Base-by-base conservation (phyloP, 768 basidiomycete genomes). In the Tulasnella sp. region DNA sequence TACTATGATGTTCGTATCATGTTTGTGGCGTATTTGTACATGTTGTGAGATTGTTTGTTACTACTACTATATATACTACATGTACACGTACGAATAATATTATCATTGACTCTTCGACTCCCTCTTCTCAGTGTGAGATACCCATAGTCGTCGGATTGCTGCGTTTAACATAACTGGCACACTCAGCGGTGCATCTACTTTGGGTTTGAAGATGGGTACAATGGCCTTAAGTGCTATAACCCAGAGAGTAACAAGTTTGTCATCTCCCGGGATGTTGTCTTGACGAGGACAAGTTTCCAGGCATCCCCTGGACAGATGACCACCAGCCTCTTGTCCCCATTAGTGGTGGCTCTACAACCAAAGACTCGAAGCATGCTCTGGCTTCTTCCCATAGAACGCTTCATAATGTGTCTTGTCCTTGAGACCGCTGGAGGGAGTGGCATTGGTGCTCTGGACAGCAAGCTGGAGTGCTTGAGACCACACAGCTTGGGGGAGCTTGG, bases 1-100 rank as follows among this genome's bases (percentile, higher is more conserved):
- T 37, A 77, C 76, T 49, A 71, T 71, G n/a, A 22, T 38, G n/a
- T n/a, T n/a, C n/a, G n/a, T n/a, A n/a, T n/a, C n/a, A 38, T 71
- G 73, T 15, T 45, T 45, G 42, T 45, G 42, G 42, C 15, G 15
- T 45, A 17, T 14, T 45, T 45, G 42, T 45, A 17, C 36, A 31
- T 38, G 37, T 38, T 22, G 17, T 40, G 37, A 0, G n/a, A 71
- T 25, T n/a, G 36, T 40, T 31, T n/a, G 37, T 38, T 17, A 19
- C 34, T 1, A 15, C 37, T 19, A 1, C 1, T 71, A 12, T 71
- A 38, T 37, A 71, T 1, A 12, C 40, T 36, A 2, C 8, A 71
- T 40, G 40, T 40, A 6, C 36, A 37, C 15, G 36, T 71, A 36
- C 0, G n/a, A n/a, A 36, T 19, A 71, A 19, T 17, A 45, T 45